Evolutionary conservation across 371 early-diverging fungal genomes (phyloP), one percentile per base, ranked within the genome.

Genomic region (Apophysomyces elegans): DNA sequence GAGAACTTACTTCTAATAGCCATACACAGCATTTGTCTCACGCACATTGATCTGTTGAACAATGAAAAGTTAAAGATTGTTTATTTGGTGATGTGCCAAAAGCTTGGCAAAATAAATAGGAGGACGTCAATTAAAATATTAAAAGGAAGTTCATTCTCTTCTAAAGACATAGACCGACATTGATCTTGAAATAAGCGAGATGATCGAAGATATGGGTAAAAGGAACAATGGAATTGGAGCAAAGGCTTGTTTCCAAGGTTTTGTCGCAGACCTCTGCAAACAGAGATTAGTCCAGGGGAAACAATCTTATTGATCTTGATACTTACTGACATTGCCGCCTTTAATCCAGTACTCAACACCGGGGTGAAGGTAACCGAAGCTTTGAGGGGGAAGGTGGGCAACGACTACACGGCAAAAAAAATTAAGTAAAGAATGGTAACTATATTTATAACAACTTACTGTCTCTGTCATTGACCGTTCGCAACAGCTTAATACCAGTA

Each of bases 281-380:
- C 18, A 37, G 13, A 46, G 21, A 32, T 36, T 63, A 13, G 61
- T 13, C 21, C 18, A 38, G 11, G 5, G 16, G 1, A 7, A n/a
- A 4, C 35, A 32, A 18, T 43, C 16, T 18, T 12, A 3, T 16
- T 18, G 1, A 14, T 1, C 8, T 36, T 2, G 21, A 57, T 45
- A 66, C 63, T 69, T 68, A 68, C 68, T 45, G 56, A 61, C 61
- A 18, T 32, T 44, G 37, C 63, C 58, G 14, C 54, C 39, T 37
- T 44, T 58, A 36, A 43, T 63, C 71, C 71, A 67, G 39, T 57
- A 60, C 63, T 74, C 71, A 44, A 61, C 65, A 66, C 71, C 68
- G 37, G 68, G 62, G 43, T 74, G 68, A 56, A 68, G 58, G 44
- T 41, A 73, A 7, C 73, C 71, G 18, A 61, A 16, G 7, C 58